phyloP scores from a whole-genome alignment of 2,329 filamentous ascomycete genomes.

The Endocalyx cinctus region DNA sequence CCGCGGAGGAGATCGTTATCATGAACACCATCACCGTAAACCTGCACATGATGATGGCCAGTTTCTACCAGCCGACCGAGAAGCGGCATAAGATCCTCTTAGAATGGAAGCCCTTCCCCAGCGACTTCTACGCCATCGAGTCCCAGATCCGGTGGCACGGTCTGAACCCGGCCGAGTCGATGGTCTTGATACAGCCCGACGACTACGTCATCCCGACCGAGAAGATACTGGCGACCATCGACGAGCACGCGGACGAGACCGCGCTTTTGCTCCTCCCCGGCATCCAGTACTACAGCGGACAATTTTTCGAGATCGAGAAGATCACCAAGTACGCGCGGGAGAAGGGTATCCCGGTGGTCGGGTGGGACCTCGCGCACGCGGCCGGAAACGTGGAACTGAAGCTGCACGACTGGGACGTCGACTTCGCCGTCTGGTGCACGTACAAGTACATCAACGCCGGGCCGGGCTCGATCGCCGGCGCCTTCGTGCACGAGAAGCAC shows the following conservation, averaged over 20 bases:
- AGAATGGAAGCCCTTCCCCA: conserved; percentile 88
- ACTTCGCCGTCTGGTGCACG: conserved; percentile 89
- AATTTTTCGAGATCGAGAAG: conserved; percentile 74
- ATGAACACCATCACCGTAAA: conserved; percentile 87
- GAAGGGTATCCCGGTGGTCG: conserved; percentile 62
- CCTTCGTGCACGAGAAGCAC: conserved; percentile 76
- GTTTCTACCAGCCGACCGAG: conserved; percentile 71
- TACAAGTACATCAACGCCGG: conserved; percentile 94
- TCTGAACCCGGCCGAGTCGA: conserved; percentile 59
- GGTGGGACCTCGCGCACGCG: conserved; percentile 87
- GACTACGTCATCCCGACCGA: conserved; percentile 63
- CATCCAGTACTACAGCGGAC: conserved; percentile 89
- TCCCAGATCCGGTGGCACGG: conserved; percentile 73
- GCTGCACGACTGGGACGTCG: conserved; percentile 84
- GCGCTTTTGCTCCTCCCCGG: conserved; percentile 78
- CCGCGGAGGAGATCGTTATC: conserved; percentile 69
- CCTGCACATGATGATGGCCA: conserved; percentile 76
- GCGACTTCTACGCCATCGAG: conserved; percentile 80
- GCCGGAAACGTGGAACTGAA: conserved; percentile 75
- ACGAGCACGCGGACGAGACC: conserved; percentile 66
- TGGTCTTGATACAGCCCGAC: conserved; percentile 69
- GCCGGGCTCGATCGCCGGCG: conserved; percentile 73
- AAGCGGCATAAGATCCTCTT: conserved; percentile 72
- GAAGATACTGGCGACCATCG: conserved; percentile 68
- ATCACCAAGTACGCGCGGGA: conserved; percentile 75